Conservation (phyloP, 2,329 filamentous ascomycete species). For the Raffaelea arxii region DNA sequence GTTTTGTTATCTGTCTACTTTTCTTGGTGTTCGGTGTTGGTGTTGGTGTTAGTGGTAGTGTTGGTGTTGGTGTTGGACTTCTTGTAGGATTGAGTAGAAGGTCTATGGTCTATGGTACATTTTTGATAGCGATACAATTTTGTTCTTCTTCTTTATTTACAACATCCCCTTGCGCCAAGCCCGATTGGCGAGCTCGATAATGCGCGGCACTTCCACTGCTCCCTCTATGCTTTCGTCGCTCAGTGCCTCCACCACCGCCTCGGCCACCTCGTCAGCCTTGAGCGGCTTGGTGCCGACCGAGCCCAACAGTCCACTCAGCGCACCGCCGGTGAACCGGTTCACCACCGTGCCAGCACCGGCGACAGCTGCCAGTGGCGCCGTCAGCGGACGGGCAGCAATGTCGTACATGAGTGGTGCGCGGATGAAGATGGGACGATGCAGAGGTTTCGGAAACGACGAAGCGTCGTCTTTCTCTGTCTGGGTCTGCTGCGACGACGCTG, state of each 20-base stretch:
- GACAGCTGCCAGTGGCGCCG: conserved; percentile 72
- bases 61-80: background rate
- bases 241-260: conserved; percentile 82
- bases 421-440: conserved; percentile 63
- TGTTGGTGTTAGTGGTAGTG: background rate
- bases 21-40: background rate
- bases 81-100: background rate
- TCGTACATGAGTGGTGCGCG: conserved; percentile 88
- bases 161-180: conserved; percentile 89
- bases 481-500: conserved; percentile 43
- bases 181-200: conserved; percentile 71
- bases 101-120: background rate
- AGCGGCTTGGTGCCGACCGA: conserved; percentile 77
- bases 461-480: too few relatives aligned
- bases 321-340: conserved; percentile 67
- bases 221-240: conserved; percentile 64
- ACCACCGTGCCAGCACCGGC: conserved; percentile 66
- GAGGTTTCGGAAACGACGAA: conserved; percentile 51
- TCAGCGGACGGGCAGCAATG: conserved; percentile 63
- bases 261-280: conserved; percentile 76
- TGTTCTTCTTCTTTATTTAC: conserved; percentile 28
- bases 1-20: background rate
- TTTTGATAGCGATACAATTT: background rate
- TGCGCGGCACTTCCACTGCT: conserved; percentile 65
- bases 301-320: conserved; percentile 68